Conservation (phyloP, 306 rosid species). For the Hippophae rhamnoides region DNA sequence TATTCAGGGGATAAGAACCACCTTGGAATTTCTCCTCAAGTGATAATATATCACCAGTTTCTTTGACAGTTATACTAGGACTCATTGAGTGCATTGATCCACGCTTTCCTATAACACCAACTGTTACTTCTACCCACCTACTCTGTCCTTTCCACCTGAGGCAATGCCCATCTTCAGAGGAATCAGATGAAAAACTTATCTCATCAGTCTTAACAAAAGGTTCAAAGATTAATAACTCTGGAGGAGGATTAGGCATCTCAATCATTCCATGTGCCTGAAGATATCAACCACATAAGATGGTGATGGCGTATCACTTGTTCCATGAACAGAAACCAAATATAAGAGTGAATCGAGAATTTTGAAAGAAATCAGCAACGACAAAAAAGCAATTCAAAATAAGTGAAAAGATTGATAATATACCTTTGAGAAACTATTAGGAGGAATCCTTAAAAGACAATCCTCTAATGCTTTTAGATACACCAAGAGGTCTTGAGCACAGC, state of each 20-base stretch:
- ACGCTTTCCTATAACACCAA: slow-evolving; percentile 72
- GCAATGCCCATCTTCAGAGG: slow-evolving; percentile 33
- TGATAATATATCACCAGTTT: slow-evolving; percentile 85
- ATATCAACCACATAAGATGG: slow-evolving; percentile 14
- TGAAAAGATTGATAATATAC: slow-evolving; percentile 24
- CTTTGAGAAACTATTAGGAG: slow-evolving; percentile 82
- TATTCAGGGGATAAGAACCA: slow-evolving; percentile 15
- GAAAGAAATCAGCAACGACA: background rate
- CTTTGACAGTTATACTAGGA: slow-evolving; percentile 91
- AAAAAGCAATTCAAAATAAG: background rate
- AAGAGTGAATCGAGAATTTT: background rate
- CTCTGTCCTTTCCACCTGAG: slow-evolving; percentile 75
- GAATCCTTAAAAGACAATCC: slow-evolving; percentile 62
- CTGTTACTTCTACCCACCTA: slow-evolving; percentile 97
- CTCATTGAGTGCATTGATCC: slow-evolving; percentile 78
- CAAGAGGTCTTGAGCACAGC: slow-evolving; percentile 65
- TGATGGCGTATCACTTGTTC: background rate
- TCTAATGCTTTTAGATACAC: slow-evolving; percentile 60
- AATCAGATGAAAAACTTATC: slow-evolving; percentile 51
- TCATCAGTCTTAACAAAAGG: slow-evolving; percentile 93
- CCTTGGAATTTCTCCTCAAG: slow-evolving; percentile 99
- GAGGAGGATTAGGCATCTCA: slow-evolving; percentile 93
- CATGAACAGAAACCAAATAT: slow-evolving; percentile 5
- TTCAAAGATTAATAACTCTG: slow-evolving; percentile 72
- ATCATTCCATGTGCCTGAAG: slow-evolving; percentile 68